Evolutionary conservation across 768 basidiomycete genomes (phyloP), one percentile per base, ranked within the genome.

Genomic region (Amanita muscaria): DNA sequence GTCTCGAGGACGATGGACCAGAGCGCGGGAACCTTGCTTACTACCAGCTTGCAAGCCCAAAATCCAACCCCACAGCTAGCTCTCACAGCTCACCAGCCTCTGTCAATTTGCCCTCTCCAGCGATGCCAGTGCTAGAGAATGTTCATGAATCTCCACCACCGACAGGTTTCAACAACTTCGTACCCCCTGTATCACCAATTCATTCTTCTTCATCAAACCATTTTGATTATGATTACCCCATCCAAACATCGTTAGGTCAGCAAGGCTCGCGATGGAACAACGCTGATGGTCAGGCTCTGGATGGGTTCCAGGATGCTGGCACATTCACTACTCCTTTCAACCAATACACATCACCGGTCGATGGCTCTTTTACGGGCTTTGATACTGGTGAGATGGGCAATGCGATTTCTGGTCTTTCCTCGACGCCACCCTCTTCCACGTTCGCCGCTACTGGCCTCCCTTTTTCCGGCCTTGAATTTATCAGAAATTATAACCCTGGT

Each of bases 391-490:
- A 72, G 47, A 51, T 68, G 42, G 56, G 61, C 35, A 54, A 56
- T 29, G 57, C 58, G 16, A 51, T 73, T 48, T 53, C 62, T 40
- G 70, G 70, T 4, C 63, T 75, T 24, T 79, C 78, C 4, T 74
- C 72, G 9, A 76, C 79, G 9, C 74, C 81, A 2, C 74, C 80
- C 10, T 74, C 71, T 4, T 61, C 82, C n/a, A 68, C 73, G 3
- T 88, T 88, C 58, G 68, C 80, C 50, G 77, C 77, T 7, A 70
- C 79, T 18, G 85, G 85, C 30, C 67, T 89, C n/a, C 88, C 87
- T 1, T 91, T 90, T 68, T 73, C 78, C 23, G 88, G 87, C 8
- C 69, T 90, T 24, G 88, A 91, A 53, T 91, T 77, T 54, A 81
- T 91, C 55, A 77, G 83, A 53, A 88, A 87, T 55, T 88, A 83